Percentiles rank a stretch among this genome's conserved stretches.
These are phyloP conservation scores for Jatropha multifida DNA, from an alignment of 441 rosid genomes.

Conservation along the genomic window DNA sequence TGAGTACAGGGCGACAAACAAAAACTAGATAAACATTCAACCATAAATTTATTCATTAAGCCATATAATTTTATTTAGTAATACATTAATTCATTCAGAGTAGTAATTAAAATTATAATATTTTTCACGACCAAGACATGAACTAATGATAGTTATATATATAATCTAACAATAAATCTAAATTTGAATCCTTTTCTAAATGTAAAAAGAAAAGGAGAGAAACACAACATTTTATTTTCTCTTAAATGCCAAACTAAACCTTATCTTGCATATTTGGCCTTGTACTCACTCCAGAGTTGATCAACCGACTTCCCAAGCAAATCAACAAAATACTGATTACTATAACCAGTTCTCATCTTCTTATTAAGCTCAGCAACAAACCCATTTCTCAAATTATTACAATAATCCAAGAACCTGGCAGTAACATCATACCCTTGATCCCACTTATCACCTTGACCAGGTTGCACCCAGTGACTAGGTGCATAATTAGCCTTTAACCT, in stretches of 20 bases:
- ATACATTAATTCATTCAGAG: too few relatives aligned
- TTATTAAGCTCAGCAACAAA: conserved; percentile 51
- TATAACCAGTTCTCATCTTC: conserved; percentile 43
- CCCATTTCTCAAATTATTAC: conserved; percentile 31
- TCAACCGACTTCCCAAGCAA: conserved; percentile 39
- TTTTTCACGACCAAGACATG: too few relatives aligned
- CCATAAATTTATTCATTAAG: too few relatives aligned
- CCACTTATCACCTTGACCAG: conserved; percentile 51
- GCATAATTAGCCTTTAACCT: conserved; percentile 41
- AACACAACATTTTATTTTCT: too few relatives aligned
- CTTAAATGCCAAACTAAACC: not conserved
- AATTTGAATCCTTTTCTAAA: too few relatives aligned
- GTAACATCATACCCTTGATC: conserved; percentile 53
- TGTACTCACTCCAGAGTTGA: conserved; percentile 49
- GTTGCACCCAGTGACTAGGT: conserved; percentile 41
- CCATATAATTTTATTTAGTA: too few relatives aligned
- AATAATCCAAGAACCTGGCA: conserved; percentile 48
- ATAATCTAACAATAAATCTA: too few relatives aligned
- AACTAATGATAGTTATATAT: too few relatives aligned
- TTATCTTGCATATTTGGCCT: conserved; percentile 32
- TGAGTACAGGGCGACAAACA: too few relatives aligned
- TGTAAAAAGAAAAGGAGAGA: too few relatives aligned
- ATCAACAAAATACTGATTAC: conserved; percentile 35
- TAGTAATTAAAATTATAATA: too few relatives aligned
- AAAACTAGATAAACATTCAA: too few relatives aligned